Conservation (phyloP, 805 yeast species). For the Hanseniaspora vineae region DNA sequence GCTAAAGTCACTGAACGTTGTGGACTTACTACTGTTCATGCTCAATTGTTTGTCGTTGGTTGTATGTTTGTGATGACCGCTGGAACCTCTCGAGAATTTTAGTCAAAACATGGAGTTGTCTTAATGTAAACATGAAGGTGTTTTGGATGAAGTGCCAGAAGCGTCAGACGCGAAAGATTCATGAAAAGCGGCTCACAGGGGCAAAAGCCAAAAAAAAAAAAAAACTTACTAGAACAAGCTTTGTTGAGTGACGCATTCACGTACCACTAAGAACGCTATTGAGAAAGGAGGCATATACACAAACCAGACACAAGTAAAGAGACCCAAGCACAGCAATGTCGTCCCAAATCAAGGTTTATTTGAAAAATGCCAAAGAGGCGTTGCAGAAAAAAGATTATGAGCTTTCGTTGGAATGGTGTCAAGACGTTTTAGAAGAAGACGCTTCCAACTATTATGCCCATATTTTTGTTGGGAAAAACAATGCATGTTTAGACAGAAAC, state of each 20-base stretch:
- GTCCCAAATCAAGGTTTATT: constrained; percentile 23
- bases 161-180: too few species aligned
- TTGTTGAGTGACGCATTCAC: too few species aligned
- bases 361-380: constrained; percentile 40
- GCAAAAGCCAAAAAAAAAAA: background rate
- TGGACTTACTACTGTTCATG: constrained; percentile 19
- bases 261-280: too few species aligned
- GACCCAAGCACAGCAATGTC: background rate
- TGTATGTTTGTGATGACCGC: too few species aligned
- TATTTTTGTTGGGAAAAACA: constrained; percentile 61
- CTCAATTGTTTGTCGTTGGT: background rate
- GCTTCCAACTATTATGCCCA: constrained; percentile 49
- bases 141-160: too few species aligned
- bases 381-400: constrained; percentile 47
- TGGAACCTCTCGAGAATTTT: too few species aligned
- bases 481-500: constrained; percentile 30
- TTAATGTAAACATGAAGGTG: too few species aligned
- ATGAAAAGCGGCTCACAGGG: too few species aligned
- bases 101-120: too few species aligned
- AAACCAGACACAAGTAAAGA: too few species aligned
- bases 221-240: too few species aligned
- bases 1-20: constrained; percentile 33
- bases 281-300: too few species aligned
- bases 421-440: constrained; percentile 45
- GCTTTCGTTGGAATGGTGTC: constrained; percentile 42